Percentiles rank a stretch among this genome's conserved stretches.
phyloP scores from a whole-genome alignment of 2,329 filamentous ascomycete genomes.

The Keithomyces neogunnii region DNA sequence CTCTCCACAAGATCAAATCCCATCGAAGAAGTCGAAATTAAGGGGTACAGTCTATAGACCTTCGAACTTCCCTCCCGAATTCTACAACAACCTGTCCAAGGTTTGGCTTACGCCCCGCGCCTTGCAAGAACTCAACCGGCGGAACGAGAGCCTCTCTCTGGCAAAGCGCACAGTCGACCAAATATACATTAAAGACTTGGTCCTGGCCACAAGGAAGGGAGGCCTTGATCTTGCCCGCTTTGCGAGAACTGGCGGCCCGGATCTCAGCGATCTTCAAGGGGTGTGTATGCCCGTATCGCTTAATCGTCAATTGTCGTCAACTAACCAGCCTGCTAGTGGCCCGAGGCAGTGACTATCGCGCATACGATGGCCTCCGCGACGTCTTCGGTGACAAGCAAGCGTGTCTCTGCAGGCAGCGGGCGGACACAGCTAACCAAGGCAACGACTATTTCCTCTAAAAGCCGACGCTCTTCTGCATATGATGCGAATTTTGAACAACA shows the following conservation, averaged over 20 bases:
- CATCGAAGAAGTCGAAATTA: no score
- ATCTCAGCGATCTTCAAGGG: constrained; percentile 1
- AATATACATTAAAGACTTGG: no score
- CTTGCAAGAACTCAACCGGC: constrained; percentile 3
- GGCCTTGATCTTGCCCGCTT: background rate
- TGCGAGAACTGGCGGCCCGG: constrained; percentile 1
- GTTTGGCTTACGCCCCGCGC: background rate
- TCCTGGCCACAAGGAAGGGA: no score
- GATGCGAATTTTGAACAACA: constrained; percentile 2
- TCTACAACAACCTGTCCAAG: constrained; percentile 2
- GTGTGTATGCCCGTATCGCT: background rate
- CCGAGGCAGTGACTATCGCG: no score
- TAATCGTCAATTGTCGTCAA: no score
- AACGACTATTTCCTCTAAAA: background rate
- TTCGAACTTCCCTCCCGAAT: background rate
- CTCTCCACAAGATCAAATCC: no score
- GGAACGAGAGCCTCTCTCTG: background rate
- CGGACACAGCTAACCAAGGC: background rate
- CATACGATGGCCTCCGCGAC: no score
- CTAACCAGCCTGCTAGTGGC: no score
- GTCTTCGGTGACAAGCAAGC: no score
- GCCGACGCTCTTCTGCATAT: constrained; percentile 4
- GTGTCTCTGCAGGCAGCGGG: no score
- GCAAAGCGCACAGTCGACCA: background rate
- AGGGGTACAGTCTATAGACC: no score